Evolutionary conservation across 2,329 filamentous ascomycete species (phyloP).

Genomic region (Exophiala sp.): DNA sequence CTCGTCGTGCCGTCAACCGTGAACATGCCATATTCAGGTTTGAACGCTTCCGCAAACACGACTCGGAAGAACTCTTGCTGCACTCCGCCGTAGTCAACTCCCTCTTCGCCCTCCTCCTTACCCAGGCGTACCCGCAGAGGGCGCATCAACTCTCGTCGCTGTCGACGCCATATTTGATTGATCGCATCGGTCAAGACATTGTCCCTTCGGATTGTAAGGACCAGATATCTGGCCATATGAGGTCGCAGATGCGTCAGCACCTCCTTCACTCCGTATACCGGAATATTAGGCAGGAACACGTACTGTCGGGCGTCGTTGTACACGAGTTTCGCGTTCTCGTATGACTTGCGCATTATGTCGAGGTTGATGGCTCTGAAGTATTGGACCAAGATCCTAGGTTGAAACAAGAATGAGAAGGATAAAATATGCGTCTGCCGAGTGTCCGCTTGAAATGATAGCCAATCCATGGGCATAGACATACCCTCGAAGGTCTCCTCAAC

Average conservation of each 20-base stretch:
- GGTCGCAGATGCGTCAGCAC: slow-evolving; percentile 62
- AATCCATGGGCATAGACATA: slow-evolving; percentile 70
- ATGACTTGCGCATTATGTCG: slow-evolving; percentile 75
- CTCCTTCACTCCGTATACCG: slow-evolving; percentile 56
- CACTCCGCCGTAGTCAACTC: slow-evolving; percentile 89
- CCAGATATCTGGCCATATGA: slow-evolving; percentile 66
- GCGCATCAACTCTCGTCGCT: slow-evolving; percentile 74
- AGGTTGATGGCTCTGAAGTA: slow-evolving; percentile 91
- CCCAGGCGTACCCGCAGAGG: slow-evolving; percentile 87
- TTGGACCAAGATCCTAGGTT: slow-evolving; percentile 65
- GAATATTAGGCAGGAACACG: slow-evolving; percentile 39
- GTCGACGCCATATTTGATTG: slow-evolving; percentile 83
- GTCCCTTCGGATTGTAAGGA: slow-evolving; percentile 65
- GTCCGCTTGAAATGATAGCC: slow-evolving; percentile 60
- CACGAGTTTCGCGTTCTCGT: slow-evolving; percentile 60
- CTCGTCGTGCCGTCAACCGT: slow-evolving; percentile 70
- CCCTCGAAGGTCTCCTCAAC: slow-evolving; percentile 72
- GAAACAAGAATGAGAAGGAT: slow-evolving; percentile 77
- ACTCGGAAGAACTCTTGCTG: slow-evolving; percentile 95
- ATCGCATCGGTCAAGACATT: slow-evolving; percentile 70
- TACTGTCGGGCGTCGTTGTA: slow-evolving; percentile 45
- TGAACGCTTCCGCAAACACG: slow-evolving; percentile 73
- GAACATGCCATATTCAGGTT: slow-evolving; percentile 74
- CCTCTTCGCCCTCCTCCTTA: slow-evolving; percentile 77
- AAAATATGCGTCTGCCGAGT: slow-evolving; percentile 69